A percentile compares a stretch with the other conserved stretches of the same genome.
Conservation (phyloP, 371 early-diverging fungal genomes). For the Apophysomyces ossiformis region DNA sequence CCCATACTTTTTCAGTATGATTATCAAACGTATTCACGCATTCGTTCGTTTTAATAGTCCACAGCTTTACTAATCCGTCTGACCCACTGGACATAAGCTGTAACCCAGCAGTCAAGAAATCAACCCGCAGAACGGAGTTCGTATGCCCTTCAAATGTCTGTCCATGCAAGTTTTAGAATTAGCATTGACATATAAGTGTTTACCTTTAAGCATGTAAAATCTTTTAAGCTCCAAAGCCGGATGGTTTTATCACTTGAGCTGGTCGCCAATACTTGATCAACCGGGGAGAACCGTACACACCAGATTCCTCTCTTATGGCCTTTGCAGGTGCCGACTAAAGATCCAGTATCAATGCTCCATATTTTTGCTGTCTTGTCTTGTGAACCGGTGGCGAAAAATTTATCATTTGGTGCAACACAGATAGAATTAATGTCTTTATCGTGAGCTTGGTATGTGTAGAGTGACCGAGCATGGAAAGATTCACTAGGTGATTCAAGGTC, state of each 20-base stretch:
- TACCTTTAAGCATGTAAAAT: slow-evolving; percentile 85
- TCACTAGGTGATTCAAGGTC: slow-evolving; percentile 51
- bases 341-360: slow-evolving; percentile 90
- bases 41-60: slow-evolving; percentile 90
- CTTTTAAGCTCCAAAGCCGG: slow-evolving; percentile 90
- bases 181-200: background rate
- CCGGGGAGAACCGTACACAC: slow-evolving; percentile 89
- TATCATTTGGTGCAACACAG: slow-evolving; percentile 90
- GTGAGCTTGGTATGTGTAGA: slow-evolving; percentile 93
- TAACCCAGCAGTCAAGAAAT: slow-evolving; percentile 85
- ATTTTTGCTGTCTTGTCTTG: slow-evolving; percentile 97
- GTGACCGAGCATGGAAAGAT: slow-evolving; percentile 60
- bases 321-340: slow-evolving; percentile 79
- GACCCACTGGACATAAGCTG: slow-evolving; percentile 89
- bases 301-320: slow-evolving; percentile 97
- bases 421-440: slow-evolving; percentile 98
- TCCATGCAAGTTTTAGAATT: background rate
- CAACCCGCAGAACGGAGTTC: slow-evolving; percentile 87
- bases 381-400: slow-evolving; percentile 93
- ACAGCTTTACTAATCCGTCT: slow-evolving; percentile 94
- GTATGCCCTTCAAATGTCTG: slow-evolving; percentile 96
- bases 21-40: slow-evolving; percentile 91
- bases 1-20: slow-evolving; percentile 96
- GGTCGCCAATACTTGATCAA: slow-evolving; percentile 90
- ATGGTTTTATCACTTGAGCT: slow-evolving; percentile 94